phyloP scores from a whole-genome alignment of 2,329 filamentous ascomycete genomes.

The Fusarium nisikadoi region DNA sequence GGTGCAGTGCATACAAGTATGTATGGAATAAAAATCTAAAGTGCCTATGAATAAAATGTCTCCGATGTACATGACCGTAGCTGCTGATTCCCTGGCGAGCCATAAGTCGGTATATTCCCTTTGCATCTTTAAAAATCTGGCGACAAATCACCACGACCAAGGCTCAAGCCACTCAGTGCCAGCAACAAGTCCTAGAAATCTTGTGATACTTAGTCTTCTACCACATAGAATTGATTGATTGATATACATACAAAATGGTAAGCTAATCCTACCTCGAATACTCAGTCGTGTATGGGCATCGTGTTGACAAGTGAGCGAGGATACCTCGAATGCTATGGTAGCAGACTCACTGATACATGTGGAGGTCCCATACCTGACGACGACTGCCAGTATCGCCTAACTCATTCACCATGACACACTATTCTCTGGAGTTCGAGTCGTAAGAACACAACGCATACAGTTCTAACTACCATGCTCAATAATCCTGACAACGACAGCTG shows the following conservation, averaged over 20 bases:
- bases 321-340: background rate
- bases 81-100: background rate
- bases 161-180: background rate
- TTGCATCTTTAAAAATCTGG: background rate
- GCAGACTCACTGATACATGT: background rate
- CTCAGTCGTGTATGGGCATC: background rate
- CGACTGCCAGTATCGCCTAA: background rate
- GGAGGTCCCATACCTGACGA: background rate
- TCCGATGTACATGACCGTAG: background rate
- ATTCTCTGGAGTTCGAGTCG: background rate
- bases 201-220: conserved; percentile 1
- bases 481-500: conserved; percentile 26
- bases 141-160: background rate
- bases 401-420: background rate
- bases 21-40: conserved; percentile 6
- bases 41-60: conserved; percentile 3
- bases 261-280: background rate
- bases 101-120: background rate
- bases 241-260: conserved; percentile 8
- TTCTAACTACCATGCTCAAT: conserved; percentile 21
- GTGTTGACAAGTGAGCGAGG: background rate
- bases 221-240: background rate
- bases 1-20: conserved; percentile 9
- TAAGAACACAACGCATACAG: background rate
- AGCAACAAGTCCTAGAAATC: background rate